These are phyloP conservation scores for Aureobasidium sp. DNA, from an alignment of 2,329 filamentous ascomycete species.

Conservation along the genomic window DNA sequence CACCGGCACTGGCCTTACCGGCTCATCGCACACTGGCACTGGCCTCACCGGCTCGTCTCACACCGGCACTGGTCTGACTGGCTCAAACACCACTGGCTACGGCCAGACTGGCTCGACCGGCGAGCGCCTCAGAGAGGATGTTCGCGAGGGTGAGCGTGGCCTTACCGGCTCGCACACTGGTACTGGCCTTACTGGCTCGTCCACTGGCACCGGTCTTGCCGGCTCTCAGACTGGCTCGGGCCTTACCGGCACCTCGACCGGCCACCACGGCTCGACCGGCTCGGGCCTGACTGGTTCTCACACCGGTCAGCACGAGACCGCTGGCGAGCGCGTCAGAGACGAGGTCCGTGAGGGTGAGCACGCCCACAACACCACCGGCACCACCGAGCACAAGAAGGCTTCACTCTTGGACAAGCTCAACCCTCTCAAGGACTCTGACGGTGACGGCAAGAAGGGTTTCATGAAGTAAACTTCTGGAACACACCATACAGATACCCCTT, in stretches of 20 bases:
- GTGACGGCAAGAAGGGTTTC: conserved; percentile 50
- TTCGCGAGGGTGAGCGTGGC: not conserved
- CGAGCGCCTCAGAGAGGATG: not conserved
- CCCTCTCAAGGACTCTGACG: conserved; percentile 46
- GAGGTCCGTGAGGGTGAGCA: conserved; percentile 6
- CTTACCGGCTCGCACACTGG: not conserved
- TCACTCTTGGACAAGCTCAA: conserved; percentile 49
- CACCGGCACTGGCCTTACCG: conserved; percentile 4
- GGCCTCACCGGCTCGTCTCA: not conserved
- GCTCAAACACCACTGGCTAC: not conserved
- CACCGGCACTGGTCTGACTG: not conserved
- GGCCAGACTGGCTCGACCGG: not conserved
- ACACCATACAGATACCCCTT: not conserved
- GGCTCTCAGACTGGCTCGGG: no score
- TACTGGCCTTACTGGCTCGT: no score
- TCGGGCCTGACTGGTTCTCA: not conserved
- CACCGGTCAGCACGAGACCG: not conserved
- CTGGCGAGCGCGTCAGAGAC: not conserved
- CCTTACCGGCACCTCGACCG: not conserved
- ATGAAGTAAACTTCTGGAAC: conserved; percentile 37
- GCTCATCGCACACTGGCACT: not conserved
- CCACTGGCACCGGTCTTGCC: no score
- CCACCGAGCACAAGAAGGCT: conserved; percentile 34
- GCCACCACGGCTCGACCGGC: not conserved
- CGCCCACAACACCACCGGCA: conserved; percentile 11